Percentiles rank a stretch among this genome's conserved stretches.
phyloP scores from a whole-genome alignment of 176 grass and related monocot genomes.

The Phragmites australis region DNA sequence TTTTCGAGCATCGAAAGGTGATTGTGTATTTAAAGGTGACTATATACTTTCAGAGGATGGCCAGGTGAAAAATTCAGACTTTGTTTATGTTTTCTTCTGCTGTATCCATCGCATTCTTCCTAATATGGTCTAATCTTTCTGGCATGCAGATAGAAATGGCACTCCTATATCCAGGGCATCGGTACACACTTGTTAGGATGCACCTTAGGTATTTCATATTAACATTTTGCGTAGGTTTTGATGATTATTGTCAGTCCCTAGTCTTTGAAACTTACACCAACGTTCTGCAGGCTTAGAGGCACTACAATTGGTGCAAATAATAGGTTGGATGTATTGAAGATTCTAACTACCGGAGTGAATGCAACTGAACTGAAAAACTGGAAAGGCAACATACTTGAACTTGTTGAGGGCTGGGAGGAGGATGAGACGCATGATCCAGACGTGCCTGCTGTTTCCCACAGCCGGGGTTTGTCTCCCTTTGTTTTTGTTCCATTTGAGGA shows the following conservation, averaged over 20 bases:
- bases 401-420: slow-evolving; percentile 85
- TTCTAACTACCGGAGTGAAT: slow-evolving; percentile 88
- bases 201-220: slow-evolving; percentile 59
- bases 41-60: slow-evolving; percentile 64
- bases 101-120: slow-evolving; percentile 6
- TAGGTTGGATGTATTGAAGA: slow-evolving; percentile 80
- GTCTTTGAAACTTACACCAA: slow-evolving; percentile 1
- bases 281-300: slow-evolving; percentile 70
- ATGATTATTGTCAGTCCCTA: background rate
- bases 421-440: slow-evolving; percentile 90
- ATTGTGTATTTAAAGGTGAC: slow-evolving; percentile 93
- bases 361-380: slow-evolving; percentile 68
- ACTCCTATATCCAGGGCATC: slow-evolving; percentile 77
- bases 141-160: slow-evolving; percentile 67
- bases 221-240: background rate
- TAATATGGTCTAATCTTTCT: slow-evolving; percentile 29
- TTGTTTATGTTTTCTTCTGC: slow-evolving; percentile 9
- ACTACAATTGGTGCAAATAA: slow-evolving; percentile 84
- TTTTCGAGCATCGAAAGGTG: slow-evolving; percentile 74
- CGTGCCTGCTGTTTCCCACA: slow-evolving; percentile 84
- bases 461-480: slow-evolving; percentile 77
- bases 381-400: slow-evolving; percentile 66
- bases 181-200: slow-evolving; percentile 82
- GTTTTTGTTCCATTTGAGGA: slow-evolving; percentile 96
- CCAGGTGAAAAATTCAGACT: slow-evolving; percentile 48